These are phyloP conservation scores for Starmerella gropengiesseri DNA, from an alignment of 805 yeast species.

Conservation along the genomic window DNA sequence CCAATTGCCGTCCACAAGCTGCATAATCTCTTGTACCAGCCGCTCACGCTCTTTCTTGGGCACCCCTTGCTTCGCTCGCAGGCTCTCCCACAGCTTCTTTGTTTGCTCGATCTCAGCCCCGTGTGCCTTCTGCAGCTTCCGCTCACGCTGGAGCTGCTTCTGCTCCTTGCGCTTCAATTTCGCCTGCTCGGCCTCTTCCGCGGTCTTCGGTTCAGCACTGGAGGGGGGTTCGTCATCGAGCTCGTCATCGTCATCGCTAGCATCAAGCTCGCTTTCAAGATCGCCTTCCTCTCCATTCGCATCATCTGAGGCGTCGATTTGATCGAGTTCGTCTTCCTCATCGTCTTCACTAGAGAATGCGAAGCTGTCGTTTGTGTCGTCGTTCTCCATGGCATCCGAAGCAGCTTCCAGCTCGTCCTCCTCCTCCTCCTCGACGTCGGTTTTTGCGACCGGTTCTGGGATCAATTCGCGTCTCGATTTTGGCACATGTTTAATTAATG, in stretches of 20 bases:
- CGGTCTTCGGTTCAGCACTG: neutral
- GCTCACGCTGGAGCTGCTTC: slow-evolving; percentile 60
- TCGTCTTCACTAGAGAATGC: slow-evolving; percentile 16
- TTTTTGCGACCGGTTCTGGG: slow-evolving; percentile 3
- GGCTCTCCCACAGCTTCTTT: slow-evolving; percentile 80
- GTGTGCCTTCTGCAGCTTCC: slow-evolving; percentile 79
- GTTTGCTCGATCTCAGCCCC: slow-evolving; percentile 77
- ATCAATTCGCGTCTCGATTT: neutral
- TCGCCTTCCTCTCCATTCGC: slow-evolving; percentile 16
- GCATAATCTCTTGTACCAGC: slow-evolving; percentile 77
- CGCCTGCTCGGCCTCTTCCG: slow-evolving; percentile 33
- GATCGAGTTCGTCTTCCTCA: slow-evolving; percentile 16
- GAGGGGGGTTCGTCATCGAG: slow-evolving; percentile 10
- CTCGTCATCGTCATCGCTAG: slow-evolving; percentile 12
- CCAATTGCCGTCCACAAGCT: slow-evolving; percentile 52
- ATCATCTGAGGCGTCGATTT: slow-evolving; percentile 19
- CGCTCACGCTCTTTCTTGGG: slow-evolving; percentile 57
- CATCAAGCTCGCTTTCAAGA: slow-evolving; percentile 15
- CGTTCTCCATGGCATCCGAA: neutral
- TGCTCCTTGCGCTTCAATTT: slow-evolving; percentile 75
- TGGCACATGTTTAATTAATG: neutral
- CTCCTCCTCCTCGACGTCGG: slow-evolving; percentile 15
- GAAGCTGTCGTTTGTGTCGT: slow-evolving; percentile 11
- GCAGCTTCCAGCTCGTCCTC: slow-evolving; percentile 20
- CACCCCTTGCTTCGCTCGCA: slow-evolving; percentile 72